Percentiles rank a stretch among this genome's conserved stretches.
phyloP scores from a whole-genome alignment of 2,329 filamentous ascomycete genomes.

The Xylariomycetidae sp. region DNA sequence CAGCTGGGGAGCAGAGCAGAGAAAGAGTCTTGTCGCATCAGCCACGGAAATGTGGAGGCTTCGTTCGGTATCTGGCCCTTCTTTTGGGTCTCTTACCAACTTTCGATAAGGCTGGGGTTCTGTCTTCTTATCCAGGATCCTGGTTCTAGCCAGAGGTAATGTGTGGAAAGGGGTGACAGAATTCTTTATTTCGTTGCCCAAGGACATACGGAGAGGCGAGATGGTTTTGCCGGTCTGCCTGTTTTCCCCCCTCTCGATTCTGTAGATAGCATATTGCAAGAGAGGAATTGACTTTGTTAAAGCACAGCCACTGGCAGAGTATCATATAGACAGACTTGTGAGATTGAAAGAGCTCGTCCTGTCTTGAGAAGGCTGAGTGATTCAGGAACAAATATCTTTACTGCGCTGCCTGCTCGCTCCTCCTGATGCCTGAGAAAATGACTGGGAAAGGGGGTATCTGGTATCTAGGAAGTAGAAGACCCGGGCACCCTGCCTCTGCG shows the following conservation, averaged over 20 bases:
- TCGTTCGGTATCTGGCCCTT: constrained; percentile 9
- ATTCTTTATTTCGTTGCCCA: too few species aligned
- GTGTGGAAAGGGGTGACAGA: too few species aligned
- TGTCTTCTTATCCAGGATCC: constrained; percentile 9
- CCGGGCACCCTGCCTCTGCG: constrained; percentile 31
- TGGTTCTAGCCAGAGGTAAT: constrained; percentile 19
- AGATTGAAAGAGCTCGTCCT: not conserved
- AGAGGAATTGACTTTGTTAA: constrained; percentile 17
- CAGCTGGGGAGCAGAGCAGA: too few species aligned
- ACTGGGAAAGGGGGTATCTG: too few species aligned
- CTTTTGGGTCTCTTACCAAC: constrained; percentile 9
- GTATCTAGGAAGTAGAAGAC: constrained; percentile 7
- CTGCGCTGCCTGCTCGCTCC: too few species aligned
- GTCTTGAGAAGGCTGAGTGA: not conserved
- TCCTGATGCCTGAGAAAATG: too few species aligned
- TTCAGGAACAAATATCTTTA: too few species aligned
- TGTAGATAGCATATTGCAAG: constrained; percentile 24
- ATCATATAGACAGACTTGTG: constrained; percentile 2
- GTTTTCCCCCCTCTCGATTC: constrained; percentile 18
- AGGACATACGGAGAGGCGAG: constrained; percentile 11
- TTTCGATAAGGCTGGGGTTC: constrained; percentile 13
- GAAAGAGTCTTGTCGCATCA: too few species aligned
- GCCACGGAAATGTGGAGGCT: constrained; percentile 11
- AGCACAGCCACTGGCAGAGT: constrained; percentile 3
- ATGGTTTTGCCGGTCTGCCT: constrained; percentile 11